Base-by-base conservation (phyloP, 2,329 filamentous ascomycete species). In the Monilinia fructicola region DNA sequence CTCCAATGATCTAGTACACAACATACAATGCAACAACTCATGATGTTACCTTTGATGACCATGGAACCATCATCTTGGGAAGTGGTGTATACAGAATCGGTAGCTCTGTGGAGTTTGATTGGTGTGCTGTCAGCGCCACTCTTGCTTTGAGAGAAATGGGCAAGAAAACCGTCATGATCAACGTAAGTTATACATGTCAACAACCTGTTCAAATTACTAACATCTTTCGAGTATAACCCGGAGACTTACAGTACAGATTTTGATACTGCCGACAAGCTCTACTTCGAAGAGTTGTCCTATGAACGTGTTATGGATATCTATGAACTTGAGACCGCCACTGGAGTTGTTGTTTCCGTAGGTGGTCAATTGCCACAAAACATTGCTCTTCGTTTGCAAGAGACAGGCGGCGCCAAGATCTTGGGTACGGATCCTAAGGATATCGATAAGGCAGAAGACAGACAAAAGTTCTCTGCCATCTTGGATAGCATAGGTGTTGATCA, bases 281-380 rank as follows among this genome's bases (percentile, higher is more conserved):
- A 98, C 81, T 99, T 99, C 71, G 95, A 98, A 74, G 95, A 99
- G 79, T 81, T 98, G 65, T 95, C 90, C 79, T 98, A 97, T 77
- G 95, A 98, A 81, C 90, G 94, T 76, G 94, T 98, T 12, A 96
- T 98, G 92, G 95, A 99, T 78, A 98, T 98, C 71, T 97, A 97
- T 78, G 95, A 98, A 79, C 85, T 98, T 21, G 95, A 98, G 79
- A 82, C 83, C 67, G 89, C 93, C 9, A 87, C 84, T 64, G 94
- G 93, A 73, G 92, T 98, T 35, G 93, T 98, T 4, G 94, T 98
- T 10, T 97, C 93, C 67, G 93, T 98, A 14, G 95, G 95, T 76
- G 95, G 95, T 54, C 95, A 99, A 80, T 86, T 98, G 68, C 93
- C 95, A 3, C 95, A 99, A 81, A 98, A 98, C 82, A 97, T 98